Evolutionary conservation across 306 rosid species (phyloP).

Genomic region (Quercus dentata): DNA sequence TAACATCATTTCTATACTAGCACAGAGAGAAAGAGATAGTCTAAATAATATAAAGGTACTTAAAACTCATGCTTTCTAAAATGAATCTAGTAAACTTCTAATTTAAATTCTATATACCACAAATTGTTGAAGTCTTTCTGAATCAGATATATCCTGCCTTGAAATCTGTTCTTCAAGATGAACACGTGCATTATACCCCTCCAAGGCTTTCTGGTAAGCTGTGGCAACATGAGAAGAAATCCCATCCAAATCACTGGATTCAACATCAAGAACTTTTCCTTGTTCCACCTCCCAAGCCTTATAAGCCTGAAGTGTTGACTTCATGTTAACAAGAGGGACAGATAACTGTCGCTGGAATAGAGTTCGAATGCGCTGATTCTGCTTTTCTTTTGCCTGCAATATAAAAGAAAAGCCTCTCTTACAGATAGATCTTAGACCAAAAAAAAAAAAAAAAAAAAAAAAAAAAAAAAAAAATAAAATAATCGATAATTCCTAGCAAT

Average conservation of each 20-base stretch:
- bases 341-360: conserved; percentile 90
- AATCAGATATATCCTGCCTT: conserved; percentile 48
- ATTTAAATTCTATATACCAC: conserved; percentile 37
- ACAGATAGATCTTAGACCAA: background rate
- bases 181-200: conserved; percentile 64
- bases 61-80: background rate
- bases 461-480: too few species aligned
- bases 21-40: background rate
- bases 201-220: conserved; percentile 72
- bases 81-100: background rate
- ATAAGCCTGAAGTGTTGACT: conserved; percentile 61
- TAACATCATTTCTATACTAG: background rate
- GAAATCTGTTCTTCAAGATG: conserved; percentile 64
- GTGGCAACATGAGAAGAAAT: conserved; percentile 56
- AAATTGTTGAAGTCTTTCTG: conserved; percentile 63
- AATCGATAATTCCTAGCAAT: background rate
- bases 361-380: conserved; percentile 58
- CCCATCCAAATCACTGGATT: conserved; percentile 40
- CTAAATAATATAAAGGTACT: background rate
- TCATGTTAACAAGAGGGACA: conserved; percentile 69
- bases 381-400: conserved; percentile 73
- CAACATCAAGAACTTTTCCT: conserved; percentile 40
- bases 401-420: conserved; percentile 25
- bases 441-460: too few species aligned
- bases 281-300: conserved; percentile 84